These are phyloP conservation scores for Orobanche coerulescens DNA, from an alignment of 257 asterid genomes.

Conservation along the genomic window DNA sequence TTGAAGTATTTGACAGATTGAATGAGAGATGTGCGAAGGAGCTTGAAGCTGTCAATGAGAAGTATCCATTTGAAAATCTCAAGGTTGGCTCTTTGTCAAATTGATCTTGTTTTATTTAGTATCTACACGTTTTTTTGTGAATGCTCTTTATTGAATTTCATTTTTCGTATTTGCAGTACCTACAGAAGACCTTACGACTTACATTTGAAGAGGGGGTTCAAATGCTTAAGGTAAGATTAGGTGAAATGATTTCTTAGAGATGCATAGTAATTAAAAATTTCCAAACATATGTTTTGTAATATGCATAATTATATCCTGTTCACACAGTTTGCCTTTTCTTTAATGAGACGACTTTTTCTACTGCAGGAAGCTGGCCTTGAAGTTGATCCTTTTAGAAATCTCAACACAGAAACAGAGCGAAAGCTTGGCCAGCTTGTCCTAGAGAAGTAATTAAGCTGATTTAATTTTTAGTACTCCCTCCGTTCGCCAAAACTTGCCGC, in stretches of 20 bases:
- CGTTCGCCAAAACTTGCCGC: too few species aligned
- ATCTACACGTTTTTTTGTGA: background rate
- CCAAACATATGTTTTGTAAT: too few species aligned
- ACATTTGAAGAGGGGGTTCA: constrained; percentile 87
- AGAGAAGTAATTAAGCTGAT: constrained; percentile 65
- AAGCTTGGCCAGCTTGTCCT: constrained; percentile 81
- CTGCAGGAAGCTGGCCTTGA: constrained; percentile 82
- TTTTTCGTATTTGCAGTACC: constrained; percentile 56
- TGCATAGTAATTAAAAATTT: too few species aligned
- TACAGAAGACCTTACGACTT: constrained; percentile 61
- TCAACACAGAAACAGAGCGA: constrained; percentile 81
- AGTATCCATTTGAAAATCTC: constrained; percentile 76
- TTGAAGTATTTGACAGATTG: constrained; percentile 60
- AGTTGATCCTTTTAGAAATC: constrained; percentile 83
- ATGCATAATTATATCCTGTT: too few species aligned
- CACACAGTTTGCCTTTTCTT: too few species aligned
- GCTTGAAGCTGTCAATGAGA: constrained; percentile 71
- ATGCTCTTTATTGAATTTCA: constrained; percentile 17
- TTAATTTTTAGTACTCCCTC: background rate
- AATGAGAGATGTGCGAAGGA: constrained; percentile 58
- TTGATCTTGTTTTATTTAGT: background rate
- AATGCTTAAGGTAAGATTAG: constrained; percentile 62
- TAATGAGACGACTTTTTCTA: too few species aligned
- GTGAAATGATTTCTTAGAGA: background rate
- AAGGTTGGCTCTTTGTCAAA: constrained; percentile 39